Conservation (phyloP, 2,329 filamentous ascomycete genomes). For the Fusarium graminum region DNA sequence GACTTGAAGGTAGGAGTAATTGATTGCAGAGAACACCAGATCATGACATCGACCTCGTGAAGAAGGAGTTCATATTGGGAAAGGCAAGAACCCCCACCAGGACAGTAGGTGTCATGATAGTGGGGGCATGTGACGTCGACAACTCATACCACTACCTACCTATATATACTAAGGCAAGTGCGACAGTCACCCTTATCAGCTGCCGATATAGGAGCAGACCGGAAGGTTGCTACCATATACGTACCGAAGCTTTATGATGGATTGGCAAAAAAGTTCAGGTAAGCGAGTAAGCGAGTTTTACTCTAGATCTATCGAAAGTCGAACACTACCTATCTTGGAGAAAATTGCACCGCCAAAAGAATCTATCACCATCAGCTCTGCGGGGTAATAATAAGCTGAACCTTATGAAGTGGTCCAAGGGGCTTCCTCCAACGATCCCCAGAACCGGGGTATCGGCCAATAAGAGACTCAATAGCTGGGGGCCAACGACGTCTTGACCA, state of each 20-base stretch:
- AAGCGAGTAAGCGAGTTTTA: neutral
- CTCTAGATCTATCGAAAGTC: too few relatives aligned
- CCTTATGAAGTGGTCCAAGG: constrained; percentile 15
- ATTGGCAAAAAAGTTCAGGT: neutral
- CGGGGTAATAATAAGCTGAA: constrained; percentile 17
- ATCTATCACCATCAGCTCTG: neutral
- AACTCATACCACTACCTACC: neutral
- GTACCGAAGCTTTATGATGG: too few relatives aligned
- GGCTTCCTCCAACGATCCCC: neutral
- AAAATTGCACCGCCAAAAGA: neutral
- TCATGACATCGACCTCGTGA: neutral
- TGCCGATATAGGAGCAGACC: neutral
- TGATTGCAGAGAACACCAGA: constrained; percentile 7
- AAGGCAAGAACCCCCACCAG: constrained; percentile 11
- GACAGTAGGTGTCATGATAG: constrained; percentile 13
- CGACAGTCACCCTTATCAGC: neutral
- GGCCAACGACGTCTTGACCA: constrained; percentile 11
- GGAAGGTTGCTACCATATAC: neutral
- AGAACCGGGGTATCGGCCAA: constrained; percentile 25
- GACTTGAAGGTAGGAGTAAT: neutral
- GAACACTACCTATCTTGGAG: too few relatives aligned
- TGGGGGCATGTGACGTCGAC: constrained; percentile 42
- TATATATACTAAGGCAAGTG: neutral
- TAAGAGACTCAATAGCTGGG: constrained; percentile 12
- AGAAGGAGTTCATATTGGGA: constrained; percentile 1